Evolutionary conservation across 306 rosid species (phyloP), one percentile per base, ranked within the genome.

Genomic region (Fragaria vesca): DNA sequence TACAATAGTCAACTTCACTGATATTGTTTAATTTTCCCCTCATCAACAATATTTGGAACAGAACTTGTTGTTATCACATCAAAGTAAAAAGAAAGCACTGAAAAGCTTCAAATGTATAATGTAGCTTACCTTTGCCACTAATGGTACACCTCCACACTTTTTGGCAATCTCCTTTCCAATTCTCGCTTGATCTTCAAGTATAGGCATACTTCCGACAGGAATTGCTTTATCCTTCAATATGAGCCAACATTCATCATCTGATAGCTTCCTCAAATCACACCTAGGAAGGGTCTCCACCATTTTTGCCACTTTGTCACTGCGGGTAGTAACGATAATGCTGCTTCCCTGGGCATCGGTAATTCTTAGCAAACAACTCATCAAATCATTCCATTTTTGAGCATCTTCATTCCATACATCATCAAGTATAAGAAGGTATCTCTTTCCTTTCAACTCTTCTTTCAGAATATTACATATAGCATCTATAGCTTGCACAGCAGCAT

Each of bases 391-490:
- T 57, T 57, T 57, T 21, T 57, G 13, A 21, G 12, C 15, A 57
- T 57, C 63, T 21, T 57, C 63, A 9, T 57, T 57, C 63, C 63
- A 57, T 20, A 57, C 63, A 21, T 57, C 63, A 57, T 57, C 63
- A 10, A 57, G 13, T 21, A 57, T 9, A 21, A 57, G 63, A n/a
- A 57, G 12, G 3, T n/a, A 57, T 8, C 28, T 57, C 21, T 57
- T 57, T n/a, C 28, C 15, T 21, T 57, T 57, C 63, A 57, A n/a
- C 63, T 57, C 28, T 10, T 57, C 63, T 57, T 0, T 2, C 0
- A 57, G 30, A 21, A 8, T 9, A 6, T n/a, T 21, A 21, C 63
- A 57, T 8, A 57, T 21, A 8, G 63, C 5, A 9, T 57, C 30
- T 57, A 57, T 57, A 21, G 63, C 15, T 57, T 21, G 30, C 28